These are phyloP conservation scores for Candida bentonensis DNA, from an alignment of 805 yeast species.

Conservation along the genomic window DNA sequence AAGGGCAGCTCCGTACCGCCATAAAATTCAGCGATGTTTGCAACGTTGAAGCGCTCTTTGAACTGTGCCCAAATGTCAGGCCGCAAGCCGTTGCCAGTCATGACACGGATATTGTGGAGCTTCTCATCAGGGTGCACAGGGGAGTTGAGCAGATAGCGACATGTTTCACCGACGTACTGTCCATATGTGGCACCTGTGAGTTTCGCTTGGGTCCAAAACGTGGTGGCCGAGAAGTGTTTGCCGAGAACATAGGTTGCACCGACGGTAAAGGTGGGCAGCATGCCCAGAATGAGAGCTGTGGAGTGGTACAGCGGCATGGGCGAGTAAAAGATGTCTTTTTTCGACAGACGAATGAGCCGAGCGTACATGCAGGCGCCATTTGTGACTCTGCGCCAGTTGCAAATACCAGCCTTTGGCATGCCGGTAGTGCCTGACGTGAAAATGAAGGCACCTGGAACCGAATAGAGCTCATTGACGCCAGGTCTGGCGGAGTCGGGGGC, in stretches of 20 bases:
- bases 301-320: constrained; percentile 96
- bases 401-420: constrained; percentile 81
- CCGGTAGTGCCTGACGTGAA: constrained; percentile 95
- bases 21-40: constrained; percentile 76
- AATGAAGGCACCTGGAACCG: constrained; percentile 54
- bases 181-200: constrained; percentile 60
- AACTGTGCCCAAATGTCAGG: constrained; percentile 78
- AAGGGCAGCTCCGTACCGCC: constrained; percentile 90
- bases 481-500: constrained; percentile 39
- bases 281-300: constrained; percentile 80
- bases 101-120: constrained; percentile 47
- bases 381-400: constrained; percentile 78
- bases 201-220: constrained; percentile 83
- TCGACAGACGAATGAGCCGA: constrained; percentile 45
- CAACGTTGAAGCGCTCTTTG: constrained; percentile 60
- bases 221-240: constrained; percentile 66
- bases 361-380: constrained; percentile 63
- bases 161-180: constrained; percentile 91
- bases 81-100: constrained; percentile 85
- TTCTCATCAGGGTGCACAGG: constrained; percentile 48
- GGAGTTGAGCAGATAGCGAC: constrained; percentile 66
- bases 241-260: constrained; percentile 73
- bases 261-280: constrained; percentile 46
- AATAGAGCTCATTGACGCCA: constrained; percentile 42
- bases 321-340: constrained; percentile 51